Evolutionary conservation across 805 yeast species (phyloP), one percentile per base, ranked within the genome.

Genomic region (Zygosaccharomyces rouxii): DNA sequence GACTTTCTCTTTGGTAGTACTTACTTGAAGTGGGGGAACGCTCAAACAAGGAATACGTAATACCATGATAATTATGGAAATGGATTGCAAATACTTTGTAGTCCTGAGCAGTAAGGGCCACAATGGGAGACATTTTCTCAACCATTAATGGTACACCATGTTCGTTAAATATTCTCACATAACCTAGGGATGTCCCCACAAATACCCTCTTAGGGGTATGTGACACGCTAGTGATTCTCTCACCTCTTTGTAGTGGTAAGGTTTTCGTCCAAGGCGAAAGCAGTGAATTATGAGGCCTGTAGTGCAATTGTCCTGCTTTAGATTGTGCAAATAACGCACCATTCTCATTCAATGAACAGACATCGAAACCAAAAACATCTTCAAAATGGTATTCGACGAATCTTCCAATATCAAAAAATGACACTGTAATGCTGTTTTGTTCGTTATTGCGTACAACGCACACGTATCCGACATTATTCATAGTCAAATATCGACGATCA

Each of bases 351-450:
- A 92, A 72, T 0, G 86, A 79, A 23, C 95, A 92, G 45, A 88
- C 67, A 62, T 89, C 96, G 66, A 75, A 88, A 11, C 78, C 76
- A 51, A 76, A 74, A 40, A 78, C 66, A 66, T 92, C 98, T 42
- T 82, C 83, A 68, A 92, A 90, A 67, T 89, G 92, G 59, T 88
- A 88, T 58, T 89, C 96, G 49, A 82, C 79, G 60, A 83, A 84
- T 10, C 75, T 60, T 0, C 88, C 80, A 46, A 84, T 73, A 63
- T 92, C 97, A 60, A 88, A 89, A 60, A 94, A 92, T 11, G 88
- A 79, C 1, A 90, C 88, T 0, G 96, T 90, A n/a, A 92, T 74
- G 35, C 90, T 81, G 50, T 81, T 78, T 55, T 80, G 77, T 2
- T 69, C 71, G 23, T 71, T 72, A 19, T 76, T 81, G 52, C 78